Conservation (phyloP, 2,329 filamentous ascomycete genomes). For the Aureobasidium sp. region DNA sequence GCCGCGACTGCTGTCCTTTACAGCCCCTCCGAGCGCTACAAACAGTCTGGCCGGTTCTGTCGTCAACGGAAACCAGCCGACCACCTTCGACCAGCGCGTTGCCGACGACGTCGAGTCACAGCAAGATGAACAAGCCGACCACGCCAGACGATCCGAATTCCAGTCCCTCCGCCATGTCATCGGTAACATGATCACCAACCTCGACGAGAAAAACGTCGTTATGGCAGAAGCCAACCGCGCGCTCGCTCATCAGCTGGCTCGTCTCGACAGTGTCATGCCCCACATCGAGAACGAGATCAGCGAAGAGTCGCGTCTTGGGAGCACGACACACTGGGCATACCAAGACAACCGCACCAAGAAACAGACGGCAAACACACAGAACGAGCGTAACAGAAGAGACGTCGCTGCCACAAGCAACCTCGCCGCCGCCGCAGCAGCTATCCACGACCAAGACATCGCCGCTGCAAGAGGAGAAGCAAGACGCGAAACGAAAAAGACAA, state of each 20-base stretch:
- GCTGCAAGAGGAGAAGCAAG: slow-evolving; percentile 73
- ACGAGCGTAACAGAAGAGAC: slow-evolving; percentile 71
- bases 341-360: slow-evolving; percentile 64
- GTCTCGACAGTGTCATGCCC: slow-evolving; percentile 81
- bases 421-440: slow-evolving; percentile 62
- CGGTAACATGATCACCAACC: slow-evolving; percentile 75
- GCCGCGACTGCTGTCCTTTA: slow-evolving; percentile 29
- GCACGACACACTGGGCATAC: slow-evolving; percentile 90
- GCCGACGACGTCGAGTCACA: slow-evolving; percentile 17
- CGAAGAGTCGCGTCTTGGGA: slow-evolving; percentile 89
- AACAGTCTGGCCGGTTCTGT: slow-evolving; percentile 33
- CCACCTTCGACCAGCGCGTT: slow-evolving; percentile 9
- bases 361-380: slow-evolving; percentile 44
- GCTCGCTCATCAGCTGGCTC: slow-evolving; percentile 72
- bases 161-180: slow-evolving; percentile 71
- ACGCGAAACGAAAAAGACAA: slow-evolving; percentile 63
- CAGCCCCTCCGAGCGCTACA: slow-evolving; percentile 34
- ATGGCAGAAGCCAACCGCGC: slow-evolving; percentile 88
- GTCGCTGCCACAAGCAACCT: slow-evolving; percentile 65
- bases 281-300: slow-evolving; percentile 84
- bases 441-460: slow-evolving; percentile 75
- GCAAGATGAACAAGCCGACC: slow-evolving; percentile 41
- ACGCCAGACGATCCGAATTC: slow-evolving; percentile 66
- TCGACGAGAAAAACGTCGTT: slow-evolving; percentile 98
- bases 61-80: slow-evolving; percentile 29